Evolutionary conservation across 768 basidiomycete genomes (phyloP), one percentile per base, ranked within the genome.

Genomic region (Clitopilus hobsonii): DNA sequence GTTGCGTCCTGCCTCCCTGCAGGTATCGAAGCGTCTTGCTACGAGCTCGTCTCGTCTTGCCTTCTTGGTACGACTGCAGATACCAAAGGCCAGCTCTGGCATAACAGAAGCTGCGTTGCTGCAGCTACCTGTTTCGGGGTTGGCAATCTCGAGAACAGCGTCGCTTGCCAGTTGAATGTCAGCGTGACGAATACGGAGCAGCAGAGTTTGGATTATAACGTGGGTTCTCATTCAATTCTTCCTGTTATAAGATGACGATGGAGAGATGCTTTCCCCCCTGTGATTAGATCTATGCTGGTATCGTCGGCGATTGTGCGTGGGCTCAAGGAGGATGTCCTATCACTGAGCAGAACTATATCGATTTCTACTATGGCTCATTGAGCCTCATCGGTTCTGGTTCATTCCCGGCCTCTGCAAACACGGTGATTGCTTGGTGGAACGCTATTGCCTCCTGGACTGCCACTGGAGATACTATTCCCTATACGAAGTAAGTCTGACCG

Each of bases 281-380:
- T n/a, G n/a, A n/a, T n/a, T n/a, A 61, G 60, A 50, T 58, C 25
- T 62, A 62, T 29, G 61, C 61, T 10, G 8, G 16, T 24, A 62
- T 62, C 27, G 61, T 62, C 28, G 61, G 61, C n/a, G 54, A 58
- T 14, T 62, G 61, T 38, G 61, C 61, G 20, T 62, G 54, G 50
- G 49, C 49, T 45, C 30, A 36, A 22, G 48, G 41, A 10, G 61
- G 59, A 3, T 62, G 61, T 51, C 61, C 61, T 13, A 60, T 62
- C 48, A 62, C 61, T 22, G 51, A 60, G 45, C 61, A 60, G 50
- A 60, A 60, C 48, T 62, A 48, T 38, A 56, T 62, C 36, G 61
- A 62, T 45, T 55, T 60, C 47, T 38, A 60, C 41, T 62, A 62
- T 28, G 59, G 58, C 16, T 28, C 54, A 47, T 38, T 58, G 18